phyloP scores from a whole-genome alignment of 2,329 filamentous ascomycete species.

The Talaromyces sp. region DNA sequence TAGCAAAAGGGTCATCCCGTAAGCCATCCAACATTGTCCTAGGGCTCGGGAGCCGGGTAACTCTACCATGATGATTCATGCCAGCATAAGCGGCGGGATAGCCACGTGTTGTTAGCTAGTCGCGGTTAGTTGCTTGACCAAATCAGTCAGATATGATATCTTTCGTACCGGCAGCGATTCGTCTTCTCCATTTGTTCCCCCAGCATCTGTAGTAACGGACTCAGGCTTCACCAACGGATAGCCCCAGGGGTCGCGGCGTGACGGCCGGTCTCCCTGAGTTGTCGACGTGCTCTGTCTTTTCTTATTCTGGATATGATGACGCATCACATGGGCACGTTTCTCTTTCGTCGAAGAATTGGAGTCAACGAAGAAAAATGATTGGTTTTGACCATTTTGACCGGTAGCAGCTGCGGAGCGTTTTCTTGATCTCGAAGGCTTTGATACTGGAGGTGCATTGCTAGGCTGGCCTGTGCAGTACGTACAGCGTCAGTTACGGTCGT shows the following conservation, averaged over 20 bases:
- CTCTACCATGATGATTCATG: not conserved
- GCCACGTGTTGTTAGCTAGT: not conserved
- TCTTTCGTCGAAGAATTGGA: conserved; percentile 36
- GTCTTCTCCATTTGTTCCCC: not conserved
- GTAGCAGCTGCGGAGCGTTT: conserved; percentile 22
- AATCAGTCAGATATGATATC: not conserved
- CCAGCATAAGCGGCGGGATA: not conserved
- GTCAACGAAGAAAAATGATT: conserved; percentile 39
- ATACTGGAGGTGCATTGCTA: not conserved
- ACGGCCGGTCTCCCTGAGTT: conserved; percentile 14
- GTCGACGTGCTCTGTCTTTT: conserved; percentile 28
- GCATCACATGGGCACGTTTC: conserved; percentile 42
- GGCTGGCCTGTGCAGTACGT: not conserved
- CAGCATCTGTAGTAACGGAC: not conserved
- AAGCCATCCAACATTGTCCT: conserved; percentile 24
- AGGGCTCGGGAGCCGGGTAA: conserved; percentile 8
- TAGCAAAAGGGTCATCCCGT: conserved; percentile 29
- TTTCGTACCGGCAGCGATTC: not conserved
- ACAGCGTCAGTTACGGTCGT: not conserved
- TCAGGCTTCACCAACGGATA: conserved; percentile 22
- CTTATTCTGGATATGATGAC: conserved; percentile 41
- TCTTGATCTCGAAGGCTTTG: conserved; percentile 21
- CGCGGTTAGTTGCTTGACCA: not conserved
- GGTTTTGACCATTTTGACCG: conserved; percentile 21
- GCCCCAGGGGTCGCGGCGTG: conserved; percentile 15